These are phyloP conservation scores for Rosa persica DNA, from an alignment of 306 rosid species.

Conservation along the genomic window DNA sequence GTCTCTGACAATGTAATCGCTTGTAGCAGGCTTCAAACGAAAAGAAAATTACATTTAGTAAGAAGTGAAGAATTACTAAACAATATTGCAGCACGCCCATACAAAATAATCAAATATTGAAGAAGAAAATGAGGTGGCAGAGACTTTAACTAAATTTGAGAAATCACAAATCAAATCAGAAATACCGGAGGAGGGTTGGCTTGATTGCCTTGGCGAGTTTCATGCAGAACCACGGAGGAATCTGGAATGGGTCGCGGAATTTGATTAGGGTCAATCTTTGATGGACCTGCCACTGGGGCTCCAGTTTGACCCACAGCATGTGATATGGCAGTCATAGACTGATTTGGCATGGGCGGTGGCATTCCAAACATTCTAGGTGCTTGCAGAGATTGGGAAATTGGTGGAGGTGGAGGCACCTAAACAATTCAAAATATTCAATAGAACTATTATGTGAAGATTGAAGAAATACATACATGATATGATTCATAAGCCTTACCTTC, in stretches of 20 bases:
- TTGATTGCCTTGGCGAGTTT: conserved; percentile 86
- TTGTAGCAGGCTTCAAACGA: conserved; percentile 80
- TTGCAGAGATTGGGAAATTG: conserved; percentile 55
- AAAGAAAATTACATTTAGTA: conserved; percentile 21
- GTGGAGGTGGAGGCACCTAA: conserved; percentile 60
- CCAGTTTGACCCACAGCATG: conserved; percentile 85
- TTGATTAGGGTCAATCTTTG: conserved; percentile 95
- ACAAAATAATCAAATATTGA: conserved; percentile 8
- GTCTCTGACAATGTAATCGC: conserved; percentile 82
- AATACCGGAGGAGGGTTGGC: conserved; percentile 96
- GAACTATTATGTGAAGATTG: conserved; percentile 13
- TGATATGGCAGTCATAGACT: conserved; percentile 81
- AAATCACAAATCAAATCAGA: conserved; percentile 14
- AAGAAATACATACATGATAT: conserved; percentile 17
- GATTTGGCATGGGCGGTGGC: conserved; percentile 77
- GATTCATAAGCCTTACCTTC: conserved; percentile 2
- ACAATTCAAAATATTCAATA: conserved; percentile 15
- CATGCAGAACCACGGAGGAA: conserved; percentile 67
- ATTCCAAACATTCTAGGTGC: conserved; percentile 84
- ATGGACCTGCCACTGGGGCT: conserved; percentile 78
- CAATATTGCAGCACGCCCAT: conserved; percentile 18
- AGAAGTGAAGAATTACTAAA: conserved; percentile 6
- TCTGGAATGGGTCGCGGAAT: conserved; percentile 91
- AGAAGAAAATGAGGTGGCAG: neutral
- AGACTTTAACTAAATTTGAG: neutral